Conservation (phyloP, 2,329 filamentous ascomycete genomes). For the Cladosporium sp. region DNA sequence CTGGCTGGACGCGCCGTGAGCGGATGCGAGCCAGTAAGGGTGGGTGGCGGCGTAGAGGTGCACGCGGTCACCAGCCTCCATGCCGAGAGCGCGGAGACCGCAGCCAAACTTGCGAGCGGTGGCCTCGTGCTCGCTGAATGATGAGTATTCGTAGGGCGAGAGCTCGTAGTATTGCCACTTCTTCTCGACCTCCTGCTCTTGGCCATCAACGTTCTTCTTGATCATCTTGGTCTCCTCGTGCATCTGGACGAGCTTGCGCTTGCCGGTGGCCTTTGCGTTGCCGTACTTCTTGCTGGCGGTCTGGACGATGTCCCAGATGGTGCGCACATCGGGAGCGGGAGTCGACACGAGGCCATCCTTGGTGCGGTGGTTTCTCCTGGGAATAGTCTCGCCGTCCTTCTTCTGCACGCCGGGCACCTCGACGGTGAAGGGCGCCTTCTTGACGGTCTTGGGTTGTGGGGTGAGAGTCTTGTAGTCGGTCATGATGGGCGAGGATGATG, state of each 20-base stretch:
- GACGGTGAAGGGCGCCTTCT: slow-evolving; percentile 70
- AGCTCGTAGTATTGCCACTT: slow-evolving; percentile 90
- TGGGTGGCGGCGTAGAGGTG: slow-evolving; percentile 84
- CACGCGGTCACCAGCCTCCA: slow-evolving; percentile 63
- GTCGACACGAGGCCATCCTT: slow-evolving; percentile 65
- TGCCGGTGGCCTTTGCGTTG: slow-evolving; percentile 55
- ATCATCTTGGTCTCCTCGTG: slow-evolving; percentile 86
- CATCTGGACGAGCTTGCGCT: slow-evolving; percentile 68
- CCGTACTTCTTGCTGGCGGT: slow-evolving; percentile 58
- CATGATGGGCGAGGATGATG: slow-evolving; percentile 21
- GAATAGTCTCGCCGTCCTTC: slow-evolving; percentile 77
- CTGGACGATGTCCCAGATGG: slow-evolving; percentile 74
- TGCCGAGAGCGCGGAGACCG: slow-evolving; percentile 69
- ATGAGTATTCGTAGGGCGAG: slow-evolving; percentile 69
- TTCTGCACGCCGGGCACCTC: slow-evolving; percentile 65
- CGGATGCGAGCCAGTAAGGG: slow-evolving; percentile 77
- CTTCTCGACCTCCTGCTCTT: slow-evolving; percentile 77
- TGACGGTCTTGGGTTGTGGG: slow-evolving; percentile 46
- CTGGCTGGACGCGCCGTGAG: slow-evolving; percentile 67
- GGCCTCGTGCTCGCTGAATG: slow-evolving; percentile 74
- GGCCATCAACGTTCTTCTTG: slow-evolving; percentile 80
- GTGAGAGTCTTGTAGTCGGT: slow-evolving; percentile 44
- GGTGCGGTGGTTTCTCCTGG: slow-evolving; percentile 67
- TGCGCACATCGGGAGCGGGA: slow-evolving; percentile 66
- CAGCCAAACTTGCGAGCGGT: slow-evolving; percentile 65